Percentiles rank a stretch among this genome's conserved stretches.
Evolutionary conservation across 106 monocot genomes (phyloP).

Genomic region (Posidonia australis): DNA sequence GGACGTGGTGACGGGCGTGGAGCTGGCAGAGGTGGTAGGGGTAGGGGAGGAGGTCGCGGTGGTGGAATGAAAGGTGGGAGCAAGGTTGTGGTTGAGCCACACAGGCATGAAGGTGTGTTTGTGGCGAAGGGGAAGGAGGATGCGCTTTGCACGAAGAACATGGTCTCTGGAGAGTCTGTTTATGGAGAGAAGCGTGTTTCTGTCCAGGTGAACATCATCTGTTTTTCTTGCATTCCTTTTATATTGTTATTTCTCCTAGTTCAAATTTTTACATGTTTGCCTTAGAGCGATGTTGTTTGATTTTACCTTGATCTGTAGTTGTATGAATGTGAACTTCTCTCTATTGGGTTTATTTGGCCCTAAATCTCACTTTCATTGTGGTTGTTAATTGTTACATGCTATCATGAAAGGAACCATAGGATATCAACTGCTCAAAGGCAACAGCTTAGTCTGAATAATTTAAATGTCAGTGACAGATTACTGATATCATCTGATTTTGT

Average conservation of each 20-base stretch:
- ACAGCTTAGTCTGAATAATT: too few species aligned
- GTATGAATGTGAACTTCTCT: too few species aligned
- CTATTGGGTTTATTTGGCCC: too few species aligned
- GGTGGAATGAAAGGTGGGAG: constrained; percentile 96
- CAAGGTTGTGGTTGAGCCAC: constrained; percentile 70
- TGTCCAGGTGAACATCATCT: constrained; percentile 50
- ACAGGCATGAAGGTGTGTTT: constrained; percentile 80
- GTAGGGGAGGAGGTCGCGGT: constrained; percentile 51
- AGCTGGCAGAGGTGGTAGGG: constrained; percentile 22
- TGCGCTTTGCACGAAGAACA: constrained; percentile 88
- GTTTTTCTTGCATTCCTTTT: neutral
- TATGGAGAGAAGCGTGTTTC: constrained; percentile 91
- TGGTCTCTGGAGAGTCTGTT: constrained; percentile 77
- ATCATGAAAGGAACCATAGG: too few species aligned
- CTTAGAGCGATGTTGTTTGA: too few species aligned
- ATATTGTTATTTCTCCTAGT: neutral
- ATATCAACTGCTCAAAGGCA: too few species aligned
- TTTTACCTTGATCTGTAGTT: too few species aligned
- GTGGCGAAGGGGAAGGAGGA: constrained; percentile 94
- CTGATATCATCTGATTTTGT: too few species aligned
- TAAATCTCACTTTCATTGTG: too few species aligned
- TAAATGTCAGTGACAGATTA: too few species aligned
- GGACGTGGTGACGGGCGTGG: constrained; percentile 11
- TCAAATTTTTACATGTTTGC: too few species aligned
- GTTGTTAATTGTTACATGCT: too few species aligned